Evolutionary conservation across 1,284 basidiomycete genomes (phyloP).

Genomic region (Ceratorhiza oryzae-sativae): DNA sequence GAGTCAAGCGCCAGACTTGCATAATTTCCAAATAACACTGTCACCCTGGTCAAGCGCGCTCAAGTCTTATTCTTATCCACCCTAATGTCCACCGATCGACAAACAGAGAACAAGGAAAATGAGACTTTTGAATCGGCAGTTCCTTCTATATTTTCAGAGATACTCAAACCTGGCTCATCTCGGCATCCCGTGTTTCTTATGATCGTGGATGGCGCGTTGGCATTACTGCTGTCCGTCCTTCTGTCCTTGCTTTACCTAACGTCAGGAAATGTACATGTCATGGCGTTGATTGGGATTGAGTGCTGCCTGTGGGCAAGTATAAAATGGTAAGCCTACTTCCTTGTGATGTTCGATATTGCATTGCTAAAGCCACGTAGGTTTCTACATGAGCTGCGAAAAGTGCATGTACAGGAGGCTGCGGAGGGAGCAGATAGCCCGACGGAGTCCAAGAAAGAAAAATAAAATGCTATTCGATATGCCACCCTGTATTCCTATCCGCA

Average conservation of each 20-base stretch:
- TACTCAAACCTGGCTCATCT: slow-evolving; percentile 76
- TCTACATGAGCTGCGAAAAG: slow-evolving; percentile 51
- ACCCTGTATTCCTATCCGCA: slow-evolving; percentile 7
- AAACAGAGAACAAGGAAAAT: background rate
- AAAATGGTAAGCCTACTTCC: slow-evolving; percentile 65
- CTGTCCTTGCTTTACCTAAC: slow-evolving; percentile 63
- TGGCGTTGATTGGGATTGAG: slow-evolving; percentile 68
- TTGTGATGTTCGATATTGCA: background rate
- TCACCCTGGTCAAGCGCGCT: background rate
- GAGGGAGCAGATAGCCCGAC: slow-evolving; percentile 41
- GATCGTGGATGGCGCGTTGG: slow-evolving; percentile 67
- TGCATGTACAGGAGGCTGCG: slow-evolving; percentile 31
- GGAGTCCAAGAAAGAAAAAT: slow-evolving; percentile 45
- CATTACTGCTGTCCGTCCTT: slow-evolving; percentile 64
- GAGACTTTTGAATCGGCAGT: background rate
- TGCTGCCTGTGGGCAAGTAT: slow-evolving; percentile 73
- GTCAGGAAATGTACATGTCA: slow-evolving; percentile 66
- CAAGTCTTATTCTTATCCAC: background rate
- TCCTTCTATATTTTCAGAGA: slow-evolving; percentile 57
- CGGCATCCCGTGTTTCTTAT: slow-evolving; percentile 71
- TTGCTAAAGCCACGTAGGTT: slow-evolving; percentile 43
- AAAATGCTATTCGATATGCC: slow-evolving; percentile 40
- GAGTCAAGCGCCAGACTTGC: background rate
- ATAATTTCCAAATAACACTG: slow-evolving; percentile 5
- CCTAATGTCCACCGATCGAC: slow-evolving; percentile 9